A percentile compares a stretch with the other conserved stretches of the same genome.
These are phyloP conservation scores for Xylaria sp. DNA, from an alignment of 2,329 filamentous ascomycete genomes.

Conservation along the genomic window DNA sequence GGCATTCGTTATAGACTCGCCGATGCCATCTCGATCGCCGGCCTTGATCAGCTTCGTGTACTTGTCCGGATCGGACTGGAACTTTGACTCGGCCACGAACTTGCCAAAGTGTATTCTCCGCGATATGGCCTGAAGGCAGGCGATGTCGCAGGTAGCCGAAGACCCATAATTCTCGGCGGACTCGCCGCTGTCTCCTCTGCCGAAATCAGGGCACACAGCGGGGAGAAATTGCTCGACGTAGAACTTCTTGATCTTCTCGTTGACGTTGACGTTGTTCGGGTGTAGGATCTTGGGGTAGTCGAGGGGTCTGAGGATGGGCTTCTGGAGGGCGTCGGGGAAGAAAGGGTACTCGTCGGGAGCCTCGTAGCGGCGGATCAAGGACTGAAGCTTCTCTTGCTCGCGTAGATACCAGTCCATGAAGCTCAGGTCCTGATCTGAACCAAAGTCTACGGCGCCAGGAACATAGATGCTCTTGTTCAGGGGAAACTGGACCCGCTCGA, in stretches of 20 bases:
- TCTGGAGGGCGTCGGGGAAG: conserved; percentile 83
- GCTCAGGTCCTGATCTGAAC: conserved; percentile 66
- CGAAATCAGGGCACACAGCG: conserved; percentile 80
- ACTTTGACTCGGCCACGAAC: conserved; percentile 97
- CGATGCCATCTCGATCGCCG: conserved; percentile 83
- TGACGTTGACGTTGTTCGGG: conserved; percentile 89
- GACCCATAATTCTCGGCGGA: conserved; percentile 95
- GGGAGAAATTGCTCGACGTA: conserved; percentile 89
- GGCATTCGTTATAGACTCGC: conserved; percentile 87
- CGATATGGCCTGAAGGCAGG: conserved; percentile 88
- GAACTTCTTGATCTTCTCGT: conserved; percentile 83
- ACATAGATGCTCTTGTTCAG: conserved; percentile 89
- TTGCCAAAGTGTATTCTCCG: conserved; percentile 97
- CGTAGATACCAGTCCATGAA: conserved; percentile 95
- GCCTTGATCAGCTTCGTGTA: conserved; percentile 87
- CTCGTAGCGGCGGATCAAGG: conserved; percentile 92
- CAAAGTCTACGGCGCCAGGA: conserved; percentile 82
- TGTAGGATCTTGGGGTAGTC: conserved; percentile 90
- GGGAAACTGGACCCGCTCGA: conserved; percentile 97
- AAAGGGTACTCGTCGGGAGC: conserved; percentile 98
- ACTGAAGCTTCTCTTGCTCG: conserved; percentile 91
- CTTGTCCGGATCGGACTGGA: conserved; percentile 80
- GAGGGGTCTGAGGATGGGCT: conserved; percentile 86
- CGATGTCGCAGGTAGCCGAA: conserved; percentile 89
- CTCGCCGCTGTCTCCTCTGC: conserved; percentile 83